Percentiles rank a stretch among this genome's conserved stretches.
phyloP scores from a whole-genome alignment of 2,329 filamentous ascomycete genomes.

The Trichoderma koningiopsis region DNA sequence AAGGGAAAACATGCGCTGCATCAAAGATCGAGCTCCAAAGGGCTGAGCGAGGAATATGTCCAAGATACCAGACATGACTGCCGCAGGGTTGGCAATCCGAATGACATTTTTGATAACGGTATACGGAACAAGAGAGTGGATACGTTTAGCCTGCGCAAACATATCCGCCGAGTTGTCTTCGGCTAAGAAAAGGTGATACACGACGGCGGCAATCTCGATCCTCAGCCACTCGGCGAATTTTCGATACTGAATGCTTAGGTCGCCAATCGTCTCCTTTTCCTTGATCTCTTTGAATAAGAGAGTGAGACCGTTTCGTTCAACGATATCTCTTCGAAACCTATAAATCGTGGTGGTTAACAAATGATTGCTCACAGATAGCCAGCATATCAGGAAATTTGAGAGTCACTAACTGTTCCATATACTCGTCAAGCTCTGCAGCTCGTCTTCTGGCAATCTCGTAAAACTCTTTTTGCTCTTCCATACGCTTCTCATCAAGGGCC shows the following conservation, averaged over 20 bases:
- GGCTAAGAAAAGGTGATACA: slow-evolving; percentile 95
- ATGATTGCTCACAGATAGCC: not conserved
- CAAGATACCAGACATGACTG: slow-evolving; percentile 93
- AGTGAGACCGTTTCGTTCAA: slow-evolving; percentile 79
- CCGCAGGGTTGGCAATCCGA: slow-evolving; percentile 90
- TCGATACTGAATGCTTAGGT: slow-evolving; percentile 91
- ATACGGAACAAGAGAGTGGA: slow-evolving; percentile 94
- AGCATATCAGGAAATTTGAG: not conserved
- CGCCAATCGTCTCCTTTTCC: slow-evolving; percentile 81
- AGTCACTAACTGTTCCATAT: slow-evolving; percentile 82
- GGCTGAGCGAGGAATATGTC: slow-evolving; percentile 96
- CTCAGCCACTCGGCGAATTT: slow-evolving; percentile 98
- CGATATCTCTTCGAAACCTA: slow-evolving; percentile 66
- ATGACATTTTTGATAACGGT: slow-evolving; percentile 95
- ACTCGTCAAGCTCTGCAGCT: slow-evolving; percentile 90
- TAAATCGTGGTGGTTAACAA: slow-evolving; percentile 29
- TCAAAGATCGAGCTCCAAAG: slow-evolving; percentile 83
- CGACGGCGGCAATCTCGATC: slow-evolving; percentile 93
- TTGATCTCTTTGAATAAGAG: slow-evolving; percentile 92
- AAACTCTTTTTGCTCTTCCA: slow-evolving; percentile 91
- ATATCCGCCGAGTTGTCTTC: slow-evolving; percentile 98
- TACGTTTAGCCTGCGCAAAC: slow-evolving; percentile 90
- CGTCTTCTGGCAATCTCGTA: slow-evolving; percentile 93
- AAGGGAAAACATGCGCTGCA: slow-evolving; percentile 93
- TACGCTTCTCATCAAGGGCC: slow-evolving; percentile 79